Base-by-base conservation (phyloP, 345 rosid species). In the Eucalyptus fibrosa region DNA sequence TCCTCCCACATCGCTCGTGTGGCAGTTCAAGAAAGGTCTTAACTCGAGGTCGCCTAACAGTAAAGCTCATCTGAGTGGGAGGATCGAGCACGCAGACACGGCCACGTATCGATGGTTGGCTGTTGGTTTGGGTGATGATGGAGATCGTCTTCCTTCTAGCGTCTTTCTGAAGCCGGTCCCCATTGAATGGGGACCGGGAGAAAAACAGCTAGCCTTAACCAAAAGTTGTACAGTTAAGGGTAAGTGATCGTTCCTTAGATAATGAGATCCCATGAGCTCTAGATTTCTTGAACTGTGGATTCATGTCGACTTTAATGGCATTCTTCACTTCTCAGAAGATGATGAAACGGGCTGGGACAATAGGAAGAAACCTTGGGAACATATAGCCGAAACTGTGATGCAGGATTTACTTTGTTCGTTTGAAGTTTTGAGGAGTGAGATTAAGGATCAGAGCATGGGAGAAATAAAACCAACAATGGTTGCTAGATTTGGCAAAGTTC, bases 401-500 rank as follows among this genome's bases (percentile, higher is more conserved):
- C 94, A 90, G 82, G 95, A 94, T 80, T 88, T 97, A 62, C 30
- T 94, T 32, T 69, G 91, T 85, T 92, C 94, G 42, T 93, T 92
- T 47, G 92, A 93, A 85, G 77, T 5, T 80, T 62, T 92, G 59
- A 94, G 89, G 92, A 89, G 88, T 28, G 86, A 88, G 89, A 90
- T 86, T 80, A 90, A 92, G 81, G 18, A 60, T 45, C 80, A 86
- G 7, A 88, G 53, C 65, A 42, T 80, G 72, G 91, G 88, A 49
- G 91, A 42, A 50, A 56, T 90, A 50, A 95, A 93, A 88, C 93
- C 94, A 56, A 81, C 86, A 89, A 60, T 96, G 89, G 93, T 94
- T 85, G 98, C 95, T 88, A 91, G 97, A 90, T 89, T 95, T 91
- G 96, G 98, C 50, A 95, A 92, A 91, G 69, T 91, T 67, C 55